Evolutionary conservation across 192 early-diverging fungal species (phyloP).

Genomic region (Cladochytrium replicatum): DNA sequence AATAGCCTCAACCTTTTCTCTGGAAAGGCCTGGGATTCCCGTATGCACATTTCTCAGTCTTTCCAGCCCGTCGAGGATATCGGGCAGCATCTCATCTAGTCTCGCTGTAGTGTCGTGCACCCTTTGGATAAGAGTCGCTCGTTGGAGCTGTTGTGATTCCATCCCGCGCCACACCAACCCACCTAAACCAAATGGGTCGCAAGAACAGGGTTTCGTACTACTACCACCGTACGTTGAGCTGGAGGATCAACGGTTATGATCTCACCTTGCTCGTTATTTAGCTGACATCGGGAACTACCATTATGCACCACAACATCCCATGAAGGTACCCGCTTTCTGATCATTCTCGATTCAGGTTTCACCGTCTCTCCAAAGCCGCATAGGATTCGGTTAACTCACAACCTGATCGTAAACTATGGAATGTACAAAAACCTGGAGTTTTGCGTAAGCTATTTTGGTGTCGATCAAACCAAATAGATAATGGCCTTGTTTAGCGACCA

Average conservation of each 20-base stretch:
- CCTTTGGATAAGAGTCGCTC: too few species aligned
- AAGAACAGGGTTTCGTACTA: neutral
- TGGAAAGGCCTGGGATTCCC: too few species aligned
- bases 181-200: too few species aligned
- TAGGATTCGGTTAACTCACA: conserved; percentile 86
- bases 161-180: too few species aligned
- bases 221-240: neutral
- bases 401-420: conserved; percentile 85
- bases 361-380: conserved; percentile 61
- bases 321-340: conserved; percentile 28
- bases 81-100: too few species aligned
- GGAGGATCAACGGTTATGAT: neutral
- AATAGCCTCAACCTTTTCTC: too few species aligned
- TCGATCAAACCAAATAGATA: too few species aligned
- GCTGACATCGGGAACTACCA: conserved; percentile 45
- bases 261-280: conserved; percentile 4
- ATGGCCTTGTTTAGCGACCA: conserved; percentile 48
- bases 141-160: too few species aligned
- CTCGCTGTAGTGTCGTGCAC: too few species aligned
- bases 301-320: conserved; percentile 44
- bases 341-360: neutral
- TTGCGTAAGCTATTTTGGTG: conserved; percentile 10
- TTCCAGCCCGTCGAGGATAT: too few species aligned
- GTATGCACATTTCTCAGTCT: too few species aligned
- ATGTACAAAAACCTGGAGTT: conserved; percentile 85